Conservation (phyloP, 2,329 filamentous ascomycete species). For the Pseudogymnoascus sp. region DNA sequence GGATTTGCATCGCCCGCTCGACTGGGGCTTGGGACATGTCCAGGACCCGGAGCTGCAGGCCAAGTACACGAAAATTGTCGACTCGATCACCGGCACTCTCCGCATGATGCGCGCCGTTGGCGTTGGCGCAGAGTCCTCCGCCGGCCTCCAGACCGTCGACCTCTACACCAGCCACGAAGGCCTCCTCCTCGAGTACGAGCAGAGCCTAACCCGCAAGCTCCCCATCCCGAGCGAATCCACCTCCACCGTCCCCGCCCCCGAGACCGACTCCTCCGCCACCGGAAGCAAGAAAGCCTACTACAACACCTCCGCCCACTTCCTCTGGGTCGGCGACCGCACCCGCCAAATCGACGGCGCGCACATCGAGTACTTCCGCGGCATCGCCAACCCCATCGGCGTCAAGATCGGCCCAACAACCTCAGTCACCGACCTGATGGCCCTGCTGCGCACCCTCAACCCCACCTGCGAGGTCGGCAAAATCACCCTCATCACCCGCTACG, state of each 20-base stretch:
- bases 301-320: slow-evolving; percentile 90
- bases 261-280: slow-evolving; percentile 20
- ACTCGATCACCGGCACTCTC: slow-evolving; percentile 79
- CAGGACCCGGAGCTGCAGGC: slow-evolving; percentile 72
- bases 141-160: slow-evolving; percentile 82
- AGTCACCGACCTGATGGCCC: slow-evolving; percentile 61
- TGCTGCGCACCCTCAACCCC: slow-evolving; percentile 84
- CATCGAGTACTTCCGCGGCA: slow-evolving; percentile 93
- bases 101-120: slow-evolving; percentile 93
- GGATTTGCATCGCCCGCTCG: slow-evolving; percentile 83
- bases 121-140: slow-evolving; percentile 78
- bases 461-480: slow-evolving; percentile 77
- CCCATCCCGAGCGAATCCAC: slow-evolving; percentile 47
- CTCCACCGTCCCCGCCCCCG: slow-evolving; percentile 18
- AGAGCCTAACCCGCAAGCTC: slow-evolving; percentile 70
- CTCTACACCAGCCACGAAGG: slow-evolving; percentile 95
- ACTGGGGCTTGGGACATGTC: slow-evolving; percentile 92
- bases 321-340: slow-evolving; percentile 97
- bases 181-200: slow-evolving; percentile 87
- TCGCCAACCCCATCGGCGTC: slow-evolving; percentile 91
- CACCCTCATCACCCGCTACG: slow-evolving; percentile 92
- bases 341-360: slow-evolving; percentile 88
- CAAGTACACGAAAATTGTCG: slow-evolving; percentile 79
- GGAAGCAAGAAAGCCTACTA: slow-evolving; percentile 59
- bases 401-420: slow-evolving; percentile 89